Conservation (phyloP, 1,284 basidiomycete genomes). For the Ustilago bromivora region DNA sequence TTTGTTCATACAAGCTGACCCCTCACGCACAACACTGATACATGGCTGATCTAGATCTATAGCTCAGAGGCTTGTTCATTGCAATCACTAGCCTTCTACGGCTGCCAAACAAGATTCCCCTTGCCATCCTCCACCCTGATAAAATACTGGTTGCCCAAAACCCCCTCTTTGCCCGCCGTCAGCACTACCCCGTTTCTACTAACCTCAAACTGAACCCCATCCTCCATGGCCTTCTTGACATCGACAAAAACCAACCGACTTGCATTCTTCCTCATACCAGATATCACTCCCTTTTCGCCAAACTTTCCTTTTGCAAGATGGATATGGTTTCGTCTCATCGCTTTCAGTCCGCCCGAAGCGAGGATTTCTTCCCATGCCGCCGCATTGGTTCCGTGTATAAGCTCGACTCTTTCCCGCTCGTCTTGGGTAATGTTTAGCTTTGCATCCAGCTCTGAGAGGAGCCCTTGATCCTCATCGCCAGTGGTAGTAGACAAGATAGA, state of each 20-base stretch:
- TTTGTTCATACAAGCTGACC: neutral
- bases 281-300: constrained; percentile 77
- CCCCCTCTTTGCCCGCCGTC: constrained; percentile 74
- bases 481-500: constrained; percentile 26
- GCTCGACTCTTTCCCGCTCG: constrained; percentile 9
- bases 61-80: neutral
- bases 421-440: constrained; percentile 5
- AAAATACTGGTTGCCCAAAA: constrained; percentile 53
- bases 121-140: constrained; percentile 44
- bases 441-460: constrained; percentile 9
- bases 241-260: constrained; percentile 82
- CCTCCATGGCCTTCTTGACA: constrained; percentile 77
- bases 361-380: constrained; percentile 71
- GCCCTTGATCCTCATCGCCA: constrained; percentile 11
- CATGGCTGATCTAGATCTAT: too few relatives aligned
- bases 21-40: neutral
- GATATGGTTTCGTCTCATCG: constrained; percentile 87
- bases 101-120: constrained; percentile 51
- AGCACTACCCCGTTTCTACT: constrained; percentile 87
- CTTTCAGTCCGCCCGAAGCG: constrained; percentile 77
- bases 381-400: constrained; percentile 63
- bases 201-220: constrained; percentile 79
- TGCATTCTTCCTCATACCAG: constrained; percentile 82
- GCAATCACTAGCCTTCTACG: neutral
- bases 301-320: constrained; percentile 80